Evolutionary conservation across 2,329 filamentous ascomycete genomes (phyloP).

Genomic region (Amesomyces nigricolor): DNA sequence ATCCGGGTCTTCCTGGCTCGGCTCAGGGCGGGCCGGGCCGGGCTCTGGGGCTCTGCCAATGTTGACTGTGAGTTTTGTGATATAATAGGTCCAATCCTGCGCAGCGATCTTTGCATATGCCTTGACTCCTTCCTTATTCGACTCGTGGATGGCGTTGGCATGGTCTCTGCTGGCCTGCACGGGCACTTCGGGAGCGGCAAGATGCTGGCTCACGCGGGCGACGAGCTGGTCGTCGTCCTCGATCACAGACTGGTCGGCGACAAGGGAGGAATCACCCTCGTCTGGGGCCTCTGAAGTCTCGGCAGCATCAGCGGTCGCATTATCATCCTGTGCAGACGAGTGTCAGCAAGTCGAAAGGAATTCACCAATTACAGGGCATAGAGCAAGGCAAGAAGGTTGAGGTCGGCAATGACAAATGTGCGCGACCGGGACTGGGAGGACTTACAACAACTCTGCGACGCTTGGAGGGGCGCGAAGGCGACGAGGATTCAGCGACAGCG

Average conservation of each 20-base stretch:
- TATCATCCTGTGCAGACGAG: slow-evolving; percentile 30
- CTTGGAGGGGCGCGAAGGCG: slow-evolving; percentile 57
- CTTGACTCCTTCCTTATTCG: slow-evolving; percentile 56
- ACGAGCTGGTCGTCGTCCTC: slow-evolving; percentile 50
- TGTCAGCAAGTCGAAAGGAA: neutral
- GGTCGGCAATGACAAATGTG: neutral
- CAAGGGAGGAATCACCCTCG: slow-evolving; percentile 42
- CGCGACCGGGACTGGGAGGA: slow-evolving; percentile 15
- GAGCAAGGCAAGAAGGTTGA: neutral
- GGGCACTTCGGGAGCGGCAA: slow-evolving; percentile 36
- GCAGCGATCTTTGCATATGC: slow-evolving; percentile 81
- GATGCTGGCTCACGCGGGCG: slow-evolving; percentile 48
- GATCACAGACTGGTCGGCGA: slow-evolving; percentile 37
- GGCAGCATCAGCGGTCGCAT: slow-evolving; percentile 37
- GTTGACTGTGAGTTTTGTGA: slow-evolving; percentile 67
- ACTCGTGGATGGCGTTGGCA: slow-evolving; percentile 58
- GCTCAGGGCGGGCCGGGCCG: slow-evolving; percentile 31
- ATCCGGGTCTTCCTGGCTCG: slow-evolving; percentile 40
- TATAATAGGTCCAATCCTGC: slow-evolving; percentile 78
- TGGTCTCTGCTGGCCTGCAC: slow-evolving; percentile 59
- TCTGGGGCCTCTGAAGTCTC: slow-evolving; percentile 36
- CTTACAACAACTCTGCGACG: slow-evolving; percentile 59
- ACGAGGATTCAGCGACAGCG: slow-evolving; percentile 42
- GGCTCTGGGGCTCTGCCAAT: slow-evolving; percentile 66
- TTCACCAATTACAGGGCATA: neutral